Base-by-base conservation (phyloP, 768 basidiomycete species). In the Trametes punicea region DNA sequence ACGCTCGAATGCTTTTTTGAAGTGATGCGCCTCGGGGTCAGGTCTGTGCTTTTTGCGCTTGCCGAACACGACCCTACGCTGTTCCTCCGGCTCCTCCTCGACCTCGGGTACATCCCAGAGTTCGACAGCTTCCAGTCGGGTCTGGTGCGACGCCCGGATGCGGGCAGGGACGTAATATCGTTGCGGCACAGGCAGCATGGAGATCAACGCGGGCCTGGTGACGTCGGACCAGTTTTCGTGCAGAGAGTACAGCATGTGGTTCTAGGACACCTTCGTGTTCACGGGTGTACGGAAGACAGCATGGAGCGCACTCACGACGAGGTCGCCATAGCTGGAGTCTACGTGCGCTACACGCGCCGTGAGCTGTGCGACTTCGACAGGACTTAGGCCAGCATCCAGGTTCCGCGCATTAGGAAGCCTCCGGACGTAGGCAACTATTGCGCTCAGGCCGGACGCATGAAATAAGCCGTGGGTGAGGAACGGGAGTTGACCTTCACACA, bases 161-260 rank as follows among this genome's bases (percentile, higher is more conserved):
- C 88, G 79, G 5, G 68, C 64, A 0, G 89, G 85, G 6, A 88
- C 80, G 64, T 87, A 93, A 66, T 89, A 92, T 8, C 82, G 78
- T 63, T 88, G 87, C 1, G 88, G 90, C 2, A 86, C 51, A 13
- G 82, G 77, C 51, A 87, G 81, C 61, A 83, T 68, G 6, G 78
- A 76, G 0, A 77, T 80, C 36, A 92, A 70, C 0, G 76, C 70
- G 3, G 78, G 80, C 31, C 77, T 77, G 10, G 79, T 87, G 53
- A 88, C 61, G 9, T 73, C 71, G 54, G 64, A 70, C 78, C 87
- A 92, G 61, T 93, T 93, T 30, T 73, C 74, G 15, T 78, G 70
- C 31, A 80, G 72, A 10, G 85, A 81, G 64, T 83, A 92, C 29
- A 87, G 73, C 58, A 76, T 75, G 64, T 88, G 77, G 30, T 81